phyloP scores from a whole-genome alignment of 139 green algal species.

The Coccomyxa sp. region DNA sequence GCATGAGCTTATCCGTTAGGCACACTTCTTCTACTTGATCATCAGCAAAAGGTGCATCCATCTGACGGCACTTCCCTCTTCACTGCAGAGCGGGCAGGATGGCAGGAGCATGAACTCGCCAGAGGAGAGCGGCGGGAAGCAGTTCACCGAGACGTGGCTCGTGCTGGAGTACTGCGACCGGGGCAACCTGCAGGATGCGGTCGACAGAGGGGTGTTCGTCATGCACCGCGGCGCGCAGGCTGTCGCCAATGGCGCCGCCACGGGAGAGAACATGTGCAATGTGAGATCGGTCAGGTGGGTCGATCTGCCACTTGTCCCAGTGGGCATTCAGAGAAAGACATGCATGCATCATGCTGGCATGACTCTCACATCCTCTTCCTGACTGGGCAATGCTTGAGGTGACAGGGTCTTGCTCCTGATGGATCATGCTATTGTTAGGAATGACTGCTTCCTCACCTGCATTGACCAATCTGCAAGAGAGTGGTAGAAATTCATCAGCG shows the following conservation, averaged over 20 bases:
- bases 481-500: no score
- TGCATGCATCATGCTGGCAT: no score
- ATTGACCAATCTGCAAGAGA: no score
- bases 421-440: no score
- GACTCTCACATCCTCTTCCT: not conserved
- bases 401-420: not conserved
- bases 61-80: no score
- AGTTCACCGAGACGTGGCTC: conserved; percentile 26
- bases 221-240: not conserved
- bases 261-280: not conserved
- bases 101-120: not conserved
- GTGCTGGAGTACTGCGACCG: conserved; percentile 33
- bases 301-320: not conserved
- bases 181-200: conserved; percentile 25
- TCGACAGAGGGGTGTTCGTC: conserved; percentile 27
- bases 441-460: no score
- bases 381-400: not conserved
- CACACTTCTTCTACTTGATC: no score
- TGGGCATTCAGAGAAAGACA: no score
- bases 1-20: no score
- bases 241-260: not conserved
- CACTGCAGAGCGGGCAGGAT: not conserved
- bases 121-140: not conserved
- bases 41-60: no score
- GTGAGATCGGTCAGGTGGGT: not conserved